These are phyloP conservation scores for Lichtheimia hyalospora DNA, from an alignment of 371 early-diverging fungal genomes.

Conservation along the genomic window DNA sequence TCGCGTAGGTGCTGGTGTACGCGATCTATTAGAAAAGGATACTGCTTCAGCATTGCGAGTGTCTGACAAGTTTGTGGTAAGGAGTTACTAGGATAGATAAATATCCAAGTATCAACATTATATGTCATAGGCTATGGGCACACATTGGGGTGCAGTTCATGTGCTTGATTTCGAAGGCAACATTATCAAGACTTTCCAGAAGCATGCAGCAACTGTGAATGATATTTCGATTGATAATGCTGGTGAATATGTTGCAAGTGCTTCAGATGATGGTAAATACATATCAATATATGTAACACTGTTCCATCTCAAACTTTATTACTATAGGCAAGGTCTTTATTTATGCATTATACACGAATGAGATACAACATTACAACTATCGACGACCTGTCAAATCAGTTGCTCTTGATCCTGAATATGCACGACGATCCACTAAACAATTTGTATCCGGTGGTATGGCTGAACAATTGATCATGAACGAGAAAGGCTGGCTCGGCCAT, in stretches of 20 bases:
- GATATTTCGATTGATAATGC: slow-evolving; percentile 79
- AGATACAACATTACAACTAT: slow-evolving; percentile 67
- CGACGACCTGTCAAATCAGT: slow-evolving; percentile 89
- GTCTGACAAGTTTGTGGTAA: slow-evolving; percentile 82
- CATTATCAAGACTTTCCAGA: slow-evolving; percentile 73
- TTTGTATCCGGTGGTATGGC: slow-evolving; percentile 92
- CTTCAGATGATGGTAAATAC: slow-evolving; percentile 86
- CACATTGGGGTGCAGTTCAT: slow-evolving; percentile 91
- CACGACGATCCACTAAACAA: slow-evolving; percentile 67
- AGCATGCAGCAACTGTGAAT: slow-evolving; percentile 83
- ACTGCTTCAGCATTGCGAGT: slow-evolving; percentile 78
- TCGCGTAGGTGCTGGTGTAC: slow-evolving; percentile 73
- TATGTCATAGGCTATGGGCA: slow-evolving; percentile 79
- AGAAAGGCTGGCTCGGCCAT: slow-evolving; percentile 67
- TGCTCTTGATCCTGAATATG: slow-evolving; percentile 86
- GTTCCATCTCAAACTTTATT: slow-evolving; percentile 5
- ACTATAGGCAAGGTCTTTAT: slow-evolving; percentile 75
- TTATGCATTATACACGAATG: slow-evolving; percentile 67
- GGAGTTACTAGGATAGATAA: not conserved
- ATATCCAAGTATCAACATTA: slow-evolving; percentile 1
- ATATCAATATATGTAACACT: not conserved
- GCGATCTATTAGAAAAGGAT: slow-evolving; percentile 83
- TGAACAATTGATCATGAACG: slow-evolving; percentile 81
- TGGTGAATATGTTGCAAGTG: slow-evolving; percentile 90
- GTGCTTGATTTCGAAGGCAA: slow-evolving; percentile 93